These are phyloP conservation scores for Nakazawaea pomicola DNA, from an alignment of 805 yeast genomes.

Conservation along the genomic window DNA sequence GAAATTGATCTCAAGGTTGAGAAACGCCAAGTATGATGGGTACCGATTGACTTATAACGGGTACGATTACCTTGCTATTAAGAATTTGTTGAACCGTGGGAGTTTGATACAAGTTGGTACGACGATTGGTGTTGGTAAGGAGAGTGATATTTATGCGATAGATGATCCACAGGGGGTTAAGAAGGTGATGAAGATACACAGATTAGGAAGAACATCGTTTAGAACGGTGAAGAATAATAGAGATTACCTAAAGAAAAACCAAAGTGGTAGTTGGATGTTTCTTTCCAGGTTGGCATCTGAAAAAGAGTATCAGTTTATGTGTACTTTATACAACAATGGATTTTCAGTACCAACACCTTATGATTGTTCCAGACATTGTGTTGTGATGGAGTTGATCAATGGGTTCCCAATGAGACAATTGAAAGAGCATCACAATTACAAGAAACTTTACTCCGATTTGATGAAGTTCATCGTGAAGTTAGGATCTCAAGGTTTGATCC, in stretches of 20 bases:
- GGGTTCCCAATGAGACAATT: slow-evolving; percentile 91
- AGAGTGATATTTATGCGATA: slow-evolving; percentile 88
- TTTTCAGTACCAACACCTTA: slow-evolving; percentile 86
- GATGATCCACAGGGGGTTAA: slow-evolving; percentile 55
- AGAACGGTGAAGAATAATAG: slow-evolving; percentile 89
- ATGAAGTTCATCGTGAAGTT: slow-evolving; percentile 83
- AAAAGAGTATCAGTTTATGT: slow-evolving; percentile 88
- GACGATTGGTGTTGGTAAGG: slow-evolving; percentile 95
- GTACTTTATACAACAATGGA: slow-evolving; percentile 63
- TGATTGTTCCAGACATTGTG: slow-evolving; percentile 87
- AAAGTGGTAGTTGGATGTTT: slow-evolving; percentile 88
- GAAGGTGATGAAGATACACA: slow-evolving; percentile 83
- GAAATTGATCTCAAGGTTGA: slow-evolving; percentile 66
- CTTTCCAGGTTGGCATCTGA: slow-evolving; percentile 86
- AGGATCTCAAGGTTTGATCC: slow-evolving; percentile 87
- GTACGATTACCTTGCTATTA: slow-evolving; percentile 86
- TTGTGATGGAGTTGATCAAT: slow-evolving; percentile 84
- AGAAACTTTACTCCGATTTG: slow-evolving; percentile 72
- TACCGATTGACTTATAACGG: slow-evolving; percentile 86
- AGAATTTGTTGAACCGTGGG: slow-evolving; percentile 71
- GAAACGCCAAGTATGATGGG: slow-evolving; percentile 95
- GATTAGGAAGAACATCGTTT: slow-evolving; percentile 92
- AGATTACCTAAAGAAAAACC: slow-evolving; percentile 74
- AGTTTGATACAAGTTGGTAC: slow-evolving; percentile 75
- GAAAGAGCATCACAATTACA: slow-evolving; percentile 62